phyloP scores from a whole-genome alignment of 78 protist species.

The Emiliania huxleyi region DNA sequence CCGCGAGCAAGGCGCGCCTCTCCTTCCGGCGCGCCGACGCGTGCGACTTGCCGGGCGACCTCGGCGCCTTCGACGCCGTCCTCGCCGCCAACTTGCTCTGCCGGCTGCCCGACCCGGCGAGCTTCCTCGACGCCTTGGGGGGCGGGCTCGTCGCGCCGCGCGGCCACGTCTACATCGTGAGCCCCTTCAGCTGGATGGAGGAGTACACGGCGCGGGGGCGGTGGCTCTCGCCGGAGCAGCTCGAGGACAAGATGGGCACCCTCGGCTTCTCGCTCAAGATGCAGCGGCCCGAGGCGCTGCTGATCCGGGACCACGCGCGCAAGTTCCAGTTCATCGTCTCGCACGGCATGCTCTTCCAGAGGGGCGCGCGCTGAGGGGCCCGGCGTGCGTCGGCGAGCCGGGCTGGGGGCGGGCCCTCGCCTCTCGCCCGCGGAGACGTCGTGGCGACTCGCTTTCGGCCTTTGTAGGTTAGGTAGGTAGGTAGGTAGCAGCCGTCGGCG shows the following conservation, averaged over 20 bases:
- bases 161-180: constrained; percentile 56
- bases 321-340: constrained; percentile 22
- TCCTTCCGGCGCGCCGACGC: constrained; percentile 15
- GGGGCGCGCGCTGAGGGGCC: too few relatives aligned
- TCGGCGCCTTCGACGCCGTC: constrained; percentile 26
- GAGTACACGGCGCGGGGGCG: neutral
- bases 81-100: constrained; percentile 62
- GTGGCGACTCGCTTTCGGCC: too few relatives aligned
- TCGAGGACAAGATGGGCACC: too few relatives aligned
- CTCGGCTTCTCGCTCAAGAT: neutral
- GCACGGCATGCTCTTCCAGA: neutral
- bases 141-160: constrained; percentile 44
- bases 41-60: neutral
- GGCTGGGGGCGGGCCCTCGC: too few relatives aligned
- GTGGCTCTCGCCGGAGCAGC: neutral
- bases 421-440: too few relatives aligned
- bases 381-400: too few relatives aligned
- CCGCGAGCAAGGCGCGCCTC: too few relatives aligned
- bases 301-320: constrained; percentile 49
- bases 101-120: constrained; percentile 64
- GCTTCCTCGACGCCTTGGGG: constrained; percentile 22
- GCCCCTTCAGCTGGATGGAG: constrained; percentile 63
- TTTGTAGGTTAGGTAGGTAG: too few relatives aligned
- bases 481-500: too few relatives aligned
- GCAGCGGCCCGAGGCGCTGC: neutral